A percentile compares a stretch with the other conserved stretches of the same genome.
These are phyloP conservation scores for Crithidia sp. DNA, from an alignment of 208 protist genomes.

Conservation along the genomic window DNA sequence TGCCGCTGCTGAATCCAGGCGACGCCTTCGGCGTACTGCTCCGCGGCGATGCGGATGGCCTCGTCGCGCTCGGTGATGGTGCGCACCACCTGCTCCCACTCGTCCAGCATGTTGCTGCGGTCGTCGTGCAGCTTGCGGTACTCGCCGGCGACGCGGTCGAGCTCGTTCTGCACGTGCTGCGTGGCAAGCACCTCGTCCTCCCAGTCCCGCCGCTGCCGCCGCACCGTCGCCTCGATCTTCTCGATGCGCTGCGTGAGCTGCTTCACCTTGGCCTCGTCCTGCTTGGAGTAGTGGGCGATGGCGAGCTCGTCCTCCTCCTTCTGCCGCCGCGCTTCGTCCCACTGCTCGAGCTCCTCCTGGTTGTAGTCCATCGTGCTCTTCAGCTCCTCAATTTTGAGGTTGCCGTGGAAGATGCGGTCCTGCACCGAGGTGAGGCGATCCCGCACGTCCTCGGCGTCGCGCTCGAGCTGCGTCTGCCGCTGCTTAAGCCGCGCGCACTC, in stretches of 20 bases:
- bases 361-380: conserved; percentile 93
- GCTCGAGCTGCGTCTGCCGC: conserved; percentile 56
- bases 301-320: conserved; percentile 95
- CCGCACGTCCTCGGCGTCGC: conserved; percentile 58
- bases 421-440: conserved; percentile 75
- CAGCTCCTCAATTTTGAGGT: conserved; percentile 92
- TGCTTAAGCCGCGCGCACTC: conserved; percentile 80
- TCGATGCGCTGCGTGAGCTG: conserved; percentile 85
- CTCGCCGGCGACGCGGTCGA: conserved; percentile 92
- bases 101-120: conserved; percentile 83
- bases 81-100: conserved; percentile 91
- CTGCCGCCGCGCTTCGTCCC: conserved; percentile 90
- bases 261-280: conserved; percentile 88
- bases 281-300: conserved; percentile 88
- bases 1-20: conserved; percentile 76
- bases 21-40: conserved; percentile 78
- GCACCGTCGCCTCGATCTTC: conserved; percentile 67
- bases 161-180: conserved; percentile 87
- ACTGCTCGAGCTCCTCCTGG: conserved; percentile 95
- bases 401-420: conserved; percentile 90
- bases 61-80: conserved; percentile 89
- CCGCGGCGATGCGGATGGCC: conserved; percentile 73
- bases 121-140: conserved; percentile 91
- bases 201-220: conserved; percentile 54
- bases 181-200: conserved; percentile 87